Conservation (phyloP, 495 filamentous ascomycete genomes). For the Hypoxylon rickii region DNA sequence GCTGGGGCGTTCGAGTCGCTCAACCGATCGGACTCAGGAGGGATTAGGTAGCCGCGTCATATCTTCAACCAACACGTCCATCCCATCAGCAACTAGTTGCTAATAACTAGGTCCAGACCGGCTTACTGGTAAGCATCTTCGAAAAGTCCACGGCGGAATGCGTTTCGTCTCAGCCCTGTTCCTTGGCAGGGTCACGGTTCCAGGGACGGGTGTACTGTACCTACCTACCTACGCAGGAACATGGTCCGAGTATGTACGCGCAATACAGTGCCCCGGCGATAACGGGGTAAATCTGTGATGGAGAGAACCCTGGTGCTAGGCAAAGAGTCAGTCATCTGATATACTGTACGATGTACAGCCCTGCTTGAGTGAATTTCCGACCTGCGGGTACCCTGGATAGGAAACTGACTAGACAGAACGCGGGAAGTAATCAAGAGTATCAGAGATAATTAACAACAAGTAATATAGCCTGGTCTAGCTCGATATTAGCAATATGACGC, state of each 20-base stretch:
- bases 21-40: background rate
- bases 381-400: conserved; percentile 26
- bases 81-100: background rate
- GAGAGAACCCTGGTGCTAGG: no score
- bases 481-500: conserved; percentile 30
- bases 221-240: conserved; percentile 3
- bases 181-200: conserved; percentile 23
- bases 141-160: conserved; percentile 10
- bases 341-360: conserved; percentile 27
- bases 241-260: conserved; percentile 4
- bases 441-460: conserved; percentile 25
- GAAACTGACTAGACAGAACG: conserved; percentile 16
- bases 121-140: background rate
- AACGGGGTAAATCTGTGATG: conserved; percentile 7
- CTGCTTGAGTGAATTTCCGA: conserved; percentile 30
- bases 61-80: background rate
- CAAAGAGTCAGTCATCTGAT: conserved; percentile 35
- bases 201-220: conserved; percentile 11
- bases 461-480: conserved; percentile 25
- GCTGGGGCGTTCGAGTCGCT: conserved; percentile 16
- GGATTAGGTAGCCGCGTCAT: background rate
- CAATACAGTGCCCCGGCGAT: conserved; percentile 22
- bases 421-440: conserved; percentile 26
- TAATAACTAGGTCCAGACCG: conserved; percentile 1
- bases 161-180: conserved; percentile 30